Percentiles rank a stretch among this genome's conserved stretches.
These are phyloP conservation scores for Linum trigynum DNA, from an alignment of 345 rosid genomes.

Conservation along the genomic window DNA sequence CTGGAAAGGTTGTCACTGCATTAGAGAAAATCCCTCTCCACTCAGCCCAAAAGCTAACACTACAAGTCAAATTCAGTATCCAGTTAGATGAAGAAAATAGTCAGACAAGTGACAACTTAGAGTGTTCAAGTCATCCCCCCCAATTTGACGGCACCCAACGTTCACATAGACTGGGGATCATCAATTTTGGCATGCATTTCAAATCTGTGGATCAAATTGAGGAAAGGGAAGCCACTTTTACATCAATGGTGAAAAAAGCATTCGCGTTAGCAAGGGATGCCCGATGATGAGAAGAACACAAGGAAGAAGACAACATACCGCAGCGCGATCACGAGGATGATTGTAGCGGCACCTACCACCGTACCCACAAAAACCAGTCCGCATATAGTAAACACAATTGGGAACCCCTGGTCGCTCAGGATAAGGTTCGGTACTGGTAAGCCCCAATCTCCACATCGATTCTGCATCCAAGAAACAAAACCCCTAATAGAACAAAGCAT, in stretches of 20 bases:
- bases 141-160: not conserved
- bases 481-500: slow-evolving; percentile 4
- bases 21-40: not conserved
- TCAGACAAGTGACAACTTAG: too few relatives aligned
- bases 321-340: not conserved
- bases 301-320: not conserved
- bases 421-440: slow-evolving; percentile 11
- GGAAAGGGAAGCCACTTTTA: not conserved
- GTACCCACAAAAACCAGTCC: slow-evolving; percentile 1
- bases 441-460: slow-evolving; percentile 18
- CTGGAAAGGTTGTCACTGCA: not conserved
- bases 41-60: not conserved
- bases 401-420: slow-evolving; percentile 14
- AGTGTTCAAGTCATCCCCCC: too few relatives aligned
- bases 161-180: not conserved
- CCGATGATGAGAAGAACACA: not conserved
- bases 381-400: slow-evolving; percentile 3
- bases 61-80: not conserved
- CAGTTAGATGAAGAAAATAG: not conserved
- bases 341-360: not conserved
- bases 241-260: not conserved
- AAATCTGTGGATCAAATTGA: not conserved
- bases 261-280: not conserved
- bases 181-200: not conserved
- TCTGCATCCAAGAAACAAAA: slow-evolving; percentile 7